Percentiles rank a stretch among this genome's conserved stretches.
Conservation (phyloP, 2,329 filamentous ascomycete species). For the Hypoxylon rubiginosum region DNA sequence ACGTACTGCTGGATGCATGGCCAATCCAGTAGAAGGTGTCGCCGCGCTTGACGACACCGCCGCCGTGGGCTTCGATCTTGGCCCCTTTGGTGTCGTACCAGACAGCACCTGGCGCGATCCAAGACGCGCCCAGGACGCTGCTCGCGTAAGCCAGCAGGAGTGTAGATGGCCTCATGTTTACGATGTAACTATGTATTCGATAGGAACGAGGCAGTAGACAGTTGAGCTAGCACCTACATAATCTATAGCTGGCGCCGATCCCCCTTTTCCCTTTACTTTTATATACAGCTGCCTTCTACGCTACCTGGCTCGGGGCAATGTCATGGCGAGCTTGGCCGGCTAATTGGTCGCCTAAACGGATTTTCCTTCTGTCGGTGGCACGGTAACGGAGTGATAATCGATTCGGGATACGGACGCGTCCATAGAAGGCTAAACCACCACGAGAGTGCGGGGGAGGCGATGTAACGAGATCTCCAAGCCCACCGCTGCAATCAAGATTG, state of each 20-base stretch:
- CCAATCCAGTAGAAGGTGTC: constrained; percentile 59
- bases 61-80: constrained; percentile 59
- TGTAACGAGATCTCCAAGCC: constrained; percentile 28
- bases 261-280: constrained; percentile 24
- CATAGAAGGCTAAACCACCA: constrained; percentile 27
- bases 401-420: constrained; percentile 31
- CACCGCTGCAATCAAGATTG: constrained; percentile 8
- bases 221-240: constrained; percentile 14
- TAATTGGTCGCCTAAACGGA: constrained; percentile 31
- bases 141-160: constrained; percentile 35
- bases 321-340: constrained; percentile 34
- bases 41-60: constrained; percentile 53
- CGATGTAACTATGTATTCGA: constrained; percentile 21
- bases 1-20: constrained; percentile 53
- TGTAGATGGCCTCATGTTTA: constrained; percentile 37
- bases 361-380: constrained; percentile 34
- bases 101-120: constrained; percentile 57
- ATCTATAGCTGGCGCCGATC: constrained; percentile 26
- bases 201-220: neutral
- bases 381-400: constrained; percentile 23
- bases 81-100: constrained; percentile 56
- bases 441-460: constrained; percentile 26
- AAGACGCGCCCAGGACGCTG: constrained; percentile 49
- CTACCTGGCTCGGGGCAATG: constrained; percentile 30
- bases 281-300: constrained; percentile 29